Percentiles rank a stretch among this genome's conserved stretches.
phyloP scores from a whole-genome alignment of 176 grass and related monocot species.

The Triticum monococcum region DNA sequence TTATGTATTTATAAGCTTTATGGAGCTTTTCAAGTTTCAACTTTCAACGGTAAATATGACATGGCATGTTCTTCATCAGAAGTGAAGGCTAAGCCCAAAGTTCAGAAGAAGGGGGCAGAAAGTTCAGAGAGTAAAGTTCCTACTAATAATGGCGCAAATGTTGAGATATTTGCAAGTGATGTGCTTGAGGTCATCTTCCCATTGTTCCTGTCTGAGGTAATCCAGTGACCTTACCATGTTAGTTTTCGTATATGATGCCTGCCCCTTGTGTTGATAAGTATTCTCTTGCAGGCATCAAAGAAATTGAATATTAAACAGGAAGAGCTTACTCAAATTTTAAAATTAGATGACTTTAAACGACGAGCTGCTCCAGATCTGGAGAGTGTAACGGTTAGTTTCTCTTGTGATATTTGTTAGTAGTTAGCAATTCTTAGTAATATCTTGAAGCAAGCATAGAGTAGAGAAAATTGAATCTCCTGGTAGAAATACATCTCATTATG shows the following conservation, averaged over 20 bases:
- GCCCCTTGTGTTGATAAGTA: constrained; percentile 32
- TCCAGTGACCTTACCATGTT: constrained; percentile 15
- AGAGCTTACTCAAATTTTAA: constrained; percentile 44
- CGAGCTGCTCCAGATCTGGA: constrained; percentile 53
- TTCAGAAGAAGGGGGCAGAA: constrained; percentile 39
- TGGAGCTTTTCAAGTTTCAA: constrained; percentile 15
- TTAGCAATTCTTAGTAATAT: not conserved
- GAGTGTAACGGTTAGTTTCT: constrained; percentile 58
- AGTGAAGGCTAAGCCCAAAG: constrained; percentile 46
- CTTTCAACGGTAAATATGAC: constrained; percentile 4
- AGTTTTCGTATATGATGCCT: not conserved
- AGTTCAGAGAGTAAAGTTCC: constrained; percentile 40
- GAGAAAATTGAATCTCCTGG: not conserved
- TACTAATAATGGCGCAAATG: constrained; percentile 33
- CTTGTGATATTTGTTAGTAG: constrained; percentile 16
- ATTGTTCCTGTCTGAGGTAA: constrained; percentile 65
- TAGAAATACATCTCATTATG: not conserved
- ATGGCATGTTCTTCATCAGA: constrained; percentile 36
- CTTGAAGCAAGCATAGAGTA: not conserved
- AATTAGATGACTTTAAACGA: constrained; percentile 43
- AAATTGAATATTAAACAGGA: constrained; percentile 53
- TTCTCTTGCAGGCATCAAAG: constrained; percentile 58
- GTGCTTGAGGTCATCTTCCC: constrained; percentile 62
- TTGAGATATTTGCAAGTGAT: constrained; percentile 67
- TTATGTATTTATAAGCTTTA: constrained; percentile 15